Conservation (phyloP, 768 basidiomycete genomes). For the Rhizopogon sp. region DNA sequence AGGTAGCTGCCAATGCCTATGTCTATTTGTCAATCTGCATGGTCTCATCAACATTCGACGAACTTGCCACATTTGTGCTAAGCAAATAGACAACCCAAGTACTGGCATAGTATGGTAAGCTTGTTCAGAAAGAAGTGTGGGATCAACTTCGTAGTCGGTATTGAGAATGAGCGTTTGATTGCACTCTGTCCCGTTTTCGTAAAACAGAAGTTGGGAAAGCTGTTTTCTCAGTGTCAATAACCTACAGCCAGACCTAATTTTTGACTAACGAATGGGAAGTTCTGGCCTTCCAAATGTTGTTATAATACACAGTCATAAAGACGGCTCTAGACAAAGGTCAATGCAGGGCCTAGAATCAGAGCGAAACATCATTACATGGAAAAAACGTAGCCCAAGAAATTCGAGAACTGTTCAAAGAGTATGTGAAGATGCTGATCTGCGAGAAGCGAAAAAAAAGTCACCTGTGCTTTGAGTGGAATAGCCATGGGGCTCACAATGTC, state of each 20-base stretch:
- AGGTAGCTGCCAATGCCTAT: constrained; percentile 36
- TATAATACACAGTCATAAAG: constrained; percentile 34
- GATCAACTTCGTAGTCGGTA: constrained; percentile 46
- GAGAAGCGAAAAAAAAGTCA: neutral
- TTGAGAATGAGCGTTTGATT: constrained; percentile 51
- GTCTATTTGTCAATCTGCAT: constrained; percentile 21
- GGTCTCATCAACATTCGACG: constrained; percentile 31
- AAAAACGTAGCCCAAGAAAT: constrained; percentile 43
- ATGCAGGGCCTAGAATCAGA: neutral
- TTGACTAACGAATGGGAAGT: constrained; percentile 48
- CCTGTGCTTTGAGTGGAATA: constrained; percentile 51
- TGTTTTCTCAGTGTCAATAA: constrained; percentile 12
- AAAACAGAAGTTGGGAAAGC: constrained; percentile 46
- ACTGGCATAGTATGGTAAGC: constrained; percentile 24
- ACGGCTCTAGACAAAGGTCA: constrained; percentile 22
- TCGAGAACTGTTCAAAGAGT: constrained; percentile 28
- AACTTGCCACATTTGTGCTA: constrained; percentile 42
- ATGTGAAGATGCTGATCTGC: too few species aligned
- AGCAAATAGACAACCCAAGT: constrained; percentile 19
- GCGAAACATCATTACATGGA: constrained; percentile 39
- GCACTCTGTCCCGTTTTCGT: constrained; percentile 47
- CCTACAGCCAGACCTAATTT: too few species aligned
- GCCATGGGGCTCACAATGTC: constrained; percentile 38
- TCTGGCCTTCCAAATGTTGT: constrained; percentile 55
- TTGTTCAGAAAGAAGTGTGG: constrained; percentile 38